Evolutionary conservation across 2,329 filamentous ascomycete species (phyloP).

Genomic region (Rachicladosporium sp.): DNA sequence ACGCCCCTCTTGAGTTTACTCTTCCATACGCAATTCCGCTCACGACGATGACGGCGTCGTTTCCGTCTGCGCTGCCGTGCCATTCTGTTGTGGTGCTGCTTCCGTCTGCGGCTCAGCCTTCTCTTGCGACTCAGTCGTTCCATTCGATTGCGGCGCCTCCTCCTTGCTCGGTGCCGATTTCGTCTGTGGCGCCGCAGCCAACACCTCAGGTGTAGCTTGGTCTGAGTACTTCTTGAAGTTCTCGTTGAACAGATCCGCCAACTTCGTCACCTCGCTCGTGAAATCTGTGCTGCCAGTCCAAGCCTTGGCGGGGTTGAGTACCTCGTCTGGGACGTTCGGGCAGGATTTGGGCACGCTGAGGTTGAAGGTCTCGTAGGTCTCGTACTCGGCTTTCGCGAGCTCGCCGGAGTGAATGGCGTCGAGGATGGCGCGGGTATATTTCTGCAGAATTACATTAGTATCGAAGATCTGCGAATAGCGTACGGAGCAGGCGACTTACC

Average conservation of each 20-base stretch:
- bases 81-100: too few species aligned
- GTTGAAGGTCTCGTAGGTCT: slow-evolving; percentile 95
- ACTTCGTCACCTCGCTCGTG: slow-evolving; percentile 76
- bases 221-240: slow-evolving; percentile 94
- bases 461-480: not conserved
- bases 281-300: slow-evolving; percentile 83
- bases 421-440: slow-evolving; percentile 96
- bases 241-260: slow-evolving; percentile 79
- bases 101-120: too few species aligned
- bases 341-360: slow-evolving; percentile 88
- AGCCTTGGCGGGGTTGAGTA: slow-evolving; percentile 86
- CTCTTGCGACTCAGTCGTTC: too few species aligned
- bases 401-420: slow-evolving; percentile 96
- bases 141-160: not conserved
- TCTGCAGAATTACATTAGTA: slow-evolving; percentile 24
- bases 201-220: slow-evolving; percentile 48
- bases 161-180: slow-evolving; percentile 2
- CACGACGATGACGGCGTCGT: too few species aligned
- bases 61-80: too few species aligned
- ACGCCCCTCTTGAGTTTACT: too few species aligned
- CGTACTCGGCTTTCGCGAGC: slow-evolving; percentile 84
- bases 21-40: too few species aligned
- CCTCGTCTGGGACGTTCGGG: slow-evolving; percentile 75
- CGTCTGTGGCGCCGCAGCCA: slow-evolving; percentile 31
- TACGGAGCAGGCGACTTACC: slow-evolving; percentile 38